A percentile compares a stretch with the other conserved stretches of the same genome.
Conservation (phyloP, 768 basidiomycete genomes). For the Hypsizygus marmoreus region DNA sequence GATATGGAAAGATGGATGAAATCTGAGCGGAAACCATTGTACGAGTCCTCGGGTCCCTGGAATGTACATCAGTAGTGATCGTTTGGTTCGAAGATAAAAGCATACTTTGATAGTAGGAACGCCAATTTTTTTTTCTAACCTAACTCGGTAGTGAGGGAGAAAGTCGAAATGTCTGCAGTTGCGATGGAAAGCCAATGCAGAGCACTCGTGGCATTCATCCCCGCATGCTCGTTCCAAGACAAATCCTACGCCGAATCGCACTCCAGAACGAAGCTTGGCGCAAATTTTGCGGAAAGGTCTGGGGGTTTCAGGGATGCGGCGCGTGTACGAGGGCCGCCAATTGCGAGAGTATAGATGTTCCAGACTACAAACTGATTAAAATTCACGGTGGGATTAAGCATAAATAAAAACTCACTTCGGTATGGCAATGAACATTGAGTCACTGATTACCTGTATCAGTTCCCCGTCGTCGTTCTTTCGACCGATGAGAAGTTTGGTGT, state of each 20-base stretch:
- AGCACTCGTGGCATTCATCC: slow-evolving; percentile 62
- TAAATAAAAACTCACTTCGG: slow-evolving; percentile 65
- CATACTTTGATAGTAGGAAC: slow-evolving; percentile 50
- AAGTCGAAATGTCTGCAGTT: slow-evolving; percentile 81
- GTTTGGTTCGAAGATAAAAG: neutral
- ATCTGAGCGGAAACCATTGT: slow-evolving; percentile 86
- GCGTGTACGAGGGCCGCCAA: slow-evolving; percentile 16
- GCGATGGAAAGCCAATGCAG: slow-evolving; percentile 67
- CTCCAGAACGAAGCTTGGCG: slow-evolving; percentile 82
- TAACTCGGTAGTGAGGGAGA: slow-evolving; percentile 76
- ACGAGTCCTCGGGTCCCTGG: slow-evolving; percentile 68
- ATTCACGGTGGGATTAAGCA: neutral
- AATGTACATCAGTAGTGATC: slow-evolving; percentile 7
- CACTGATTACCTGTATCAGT: slow-evolving; percentile 79
- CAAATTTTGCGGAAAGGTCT: slow-evolving; percentile 67
- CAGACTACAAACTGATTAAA: slow-evolving; percentile 14
- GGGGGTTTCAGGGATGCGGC: slow-evolving; percentile 17
- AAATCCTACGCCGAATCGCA: slow-evolving; percentile 85
- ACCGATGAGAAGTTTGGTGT: slow-evolving; percentile 69
- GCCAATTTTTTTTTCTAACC: slow-evolving; percentile 50
- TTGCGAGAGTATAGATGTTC: slow-evolving; percentile 21
- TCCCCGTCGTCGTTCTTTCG: slow-evolving; percentile 73
- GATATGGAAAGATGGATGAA: slow-evolving; percentile 93
- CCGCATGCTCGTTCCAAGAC: slow-evolving; percentile 82
- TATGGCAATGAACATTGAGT: slow-evolving; percentile 79